phyloP scores from a whole-genome alignment of 1,139 yeast species.

The Protomyces gravidus region DNA sequence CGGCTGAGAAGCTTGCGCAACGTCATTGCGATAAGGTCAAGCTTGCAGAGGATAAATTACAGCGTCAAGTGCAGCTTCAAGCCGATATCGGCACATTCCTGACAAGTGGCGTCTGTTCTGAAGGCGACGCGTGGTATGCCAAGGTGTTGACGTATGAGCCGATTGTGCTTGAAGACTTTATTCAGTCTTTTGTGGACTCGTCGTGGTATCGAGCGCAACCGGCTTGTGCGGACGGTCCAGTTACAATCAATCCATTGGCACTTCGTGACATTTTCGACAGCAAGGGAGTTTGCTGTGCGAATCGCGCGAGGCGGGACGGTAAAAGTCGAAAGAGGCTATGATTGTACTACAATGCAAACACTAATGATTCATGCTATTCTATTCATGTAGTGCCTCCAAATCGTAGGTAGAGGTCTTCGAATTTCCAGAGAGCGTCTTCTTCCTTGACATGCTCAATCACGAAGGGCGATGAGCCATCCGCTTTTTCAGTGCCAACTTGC shows the following conservation, averaged over 20 bases:
- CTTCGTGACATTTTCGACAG: conserved; percentile 34
- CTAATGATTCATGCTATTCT: neutral
- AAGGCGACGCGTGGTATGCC: conserved; percentile 34
- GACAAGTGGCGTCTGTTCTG: conserved; percentile 1
- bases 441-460: neutral
- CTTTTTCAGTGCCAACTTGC: neutral
- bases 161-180: conserved; percentile 33
- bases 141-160: conserved; percentile 35
- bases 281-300: conserved; percentile 32
- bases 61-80: neutral
- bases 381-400: neutral
- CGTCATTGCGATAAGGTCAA: neutral
- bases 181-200: neutral
- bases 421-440: neutral
- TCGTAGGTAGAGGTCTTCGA: neutral
- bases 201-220: conserved; percentile 20
- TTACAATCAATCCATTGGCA: conserved; percentile 26
- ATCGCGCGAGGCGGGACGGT: conserved; percentile 15
- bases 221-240: conserved; percentile 3
- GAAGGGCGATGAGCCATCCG: neutral
- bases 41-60: neutral
- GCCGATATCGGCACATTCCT: neutral
- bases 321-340: conserved; percentile 21
- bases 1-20: neutral
- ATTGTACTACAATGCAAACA: no score